phyloP scores from a whole-genome alignment of 1,284 basidiomycete genomes.

The Schizophyllum commune region DNA sequence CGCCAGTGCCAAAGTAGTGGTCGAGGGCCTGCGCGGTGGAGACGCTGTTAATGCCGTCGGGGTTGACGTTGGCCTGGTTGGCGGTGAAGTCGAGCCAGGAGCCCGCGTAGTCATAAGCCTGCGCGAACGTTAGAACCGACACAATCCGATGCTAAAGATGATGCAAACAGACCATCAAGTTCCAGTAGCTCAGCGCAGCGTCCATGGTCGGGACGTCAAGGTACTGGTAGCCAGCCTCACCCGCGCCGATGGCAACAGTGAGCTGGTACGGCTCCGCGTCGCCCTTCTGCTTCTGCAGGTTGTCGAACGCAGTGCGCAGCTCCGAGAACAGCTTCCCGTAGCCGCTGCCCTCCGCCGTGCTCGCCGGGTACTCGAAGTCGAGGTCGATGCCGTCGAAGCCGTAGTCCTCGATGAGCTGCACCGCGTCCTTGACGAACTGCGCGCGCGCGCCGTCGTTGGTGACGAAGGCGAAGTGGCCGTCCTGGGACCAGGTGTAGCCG shows the following conservation, averaged over 20 bases:
- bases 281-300: slow-evolving; percentile 45
- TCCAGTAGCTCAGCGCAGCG: slow-evolving; percentile 77
- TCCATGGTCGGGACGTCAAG: slow-evolving; percentile 37
- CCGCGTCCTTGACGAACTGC: slow-evolving; percentile 66
- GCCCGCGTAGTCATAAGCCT: slow-evolving; percentile 77
- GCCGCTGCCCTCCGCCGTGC: slow-evolving; percentile 43
- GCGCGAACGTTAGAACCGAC: slow-evolving; percentile 1
- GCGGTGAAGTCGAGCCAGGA: slow-evolving; percentile 61
- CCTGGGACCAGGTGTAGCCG: slow-evolving; percentile 67
- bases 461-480: slow-evolving; percentile 58
- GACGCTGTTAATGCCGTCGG: slow-evolving; percentile 49
- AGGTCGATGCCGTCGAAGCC: slow-evolving; percentile 68
- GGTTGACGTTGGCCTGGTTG: slow-evolving; percentile 82
- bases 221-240: slow-evolving; percentile 57
- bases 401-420: slow-evolving; percentile 76
- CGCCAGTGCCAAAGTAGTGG: slow-evolving; percentile 62
- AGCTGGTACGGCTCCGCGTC: slow-evolving; percentile 53
- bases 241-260: slow-evolving; percentile 57
- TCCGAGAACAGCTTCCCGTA: slow-evolving; percentile 52
- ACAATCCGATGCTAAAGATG: slow-evolving; percentile 1
- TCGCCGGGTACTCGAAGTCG: slow-evolving; percentile 30
- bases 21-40: slow-evolving; percentile 69
- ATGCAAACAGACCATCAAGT: slow-evolving; percentile 65
- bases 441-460: slow-evolving; percentile 45
- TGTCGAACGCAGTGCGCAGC: slow-evolving; percentile 49